Base-by-base conservation (phyloP, 2,329 filamentous ascomycete genomes). In the Sarocladium brachiariae region DNA sequence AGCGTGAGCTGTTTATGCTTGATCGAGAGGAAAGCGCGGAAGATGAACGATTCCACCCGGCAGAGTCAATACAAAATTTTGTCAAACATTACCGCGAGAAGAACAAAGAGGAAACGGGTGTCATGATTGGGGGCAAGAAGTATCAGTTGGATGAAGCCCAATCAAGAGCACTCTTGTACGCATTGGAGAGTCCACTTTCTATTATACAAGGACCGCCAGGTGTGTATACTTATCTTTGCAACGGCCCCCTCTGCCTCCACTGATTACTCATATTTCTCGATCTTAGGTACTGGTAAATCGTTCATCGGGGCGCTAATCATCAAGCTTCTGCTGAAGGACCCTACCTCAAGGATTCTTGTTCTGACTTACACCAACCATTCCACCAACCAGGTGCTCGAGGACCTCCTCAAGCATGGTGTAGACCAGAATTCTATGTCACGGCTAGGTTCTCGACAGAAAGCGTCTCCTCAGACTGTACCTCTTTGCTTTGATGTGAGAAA, bases 141-240 rank as follows among this genome's bases (percentile, higher is more conserved):
- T 62, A 57, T 41, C 53, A 13, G 0, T 46, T 60, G 1, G 58
- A 69, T 49, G 47, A 62, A 9, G 75, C 30, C 48, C 0, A 55
- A 89, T 56, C 65, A 73, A 0, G 56, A 68, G 0, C 84, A 1
- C 60, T 89, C 1, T 53, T 79, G 2, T 63, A 72, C 14, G 78
- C 79, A 0, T 57, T 90, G 0, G 66, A 61, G 0, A 74, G 74
- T 7, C 63, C 66, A 1, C 63, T 89, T 0, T 80, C 78, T 45
- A 61, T 84, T 0, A 85, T 90, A 2, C 85, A 89, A 67, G 86
- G 86, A 0, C 87, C 87, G 1, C 87, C 86, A 56, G 85, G 81
- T 80, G 70, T 53, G 65, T 45, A 3, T 11, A 4, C 27, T n/a
- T n/a, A n/a, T n/a, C n/a, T n/a, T n/a, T n/a, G n/a, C n/a, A n/a